Evolutionary conservation across 2,329 filamentous ascomycete genomes (phyloP).

Genomic region (Penicillium palitans): DNA sequence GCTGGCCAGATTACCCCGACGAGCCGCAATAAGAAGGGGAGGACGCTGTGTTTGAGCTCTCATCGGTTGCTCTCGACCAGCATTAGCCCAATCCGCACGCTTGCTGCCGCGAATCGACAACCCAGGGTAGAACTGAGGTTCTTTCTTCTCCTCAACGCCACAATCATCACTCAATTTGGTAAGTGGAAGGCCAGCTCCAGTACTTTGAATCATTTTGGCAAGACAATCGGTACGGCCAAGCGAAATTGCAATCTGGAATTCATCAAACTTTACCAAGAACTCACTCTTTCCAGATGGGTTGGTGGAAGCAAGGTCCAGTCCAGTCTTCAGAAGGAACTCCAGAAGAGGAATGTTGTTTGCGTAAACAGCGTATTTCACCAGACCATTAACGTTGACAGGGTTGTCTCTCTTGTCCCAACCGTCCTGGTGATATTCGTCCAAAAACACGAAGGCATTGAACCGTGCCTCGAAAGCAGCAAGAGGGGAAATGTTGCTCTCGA

Average conservation of each 20-base stretch:
- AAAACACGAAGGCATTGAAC: slow-evolving; percentile 34
- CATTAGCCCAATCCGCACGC: slow-evolving; percentile 70
- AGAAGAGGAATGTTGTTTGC: slow-evolving; percentile 58
- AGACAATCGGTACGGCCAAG: slow-evolving; percentile 38
- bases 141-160: slow-evolving; percentile 63
- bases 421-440: not conserved
- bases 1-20: slow-evolving; percentile 59
- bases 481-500: slow-evolving; percentile 64
- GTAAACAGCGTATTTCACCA: slow-evolving; percentile 51
- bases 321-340: slow-evolving; percentile 59
- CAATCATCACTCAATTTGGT: slow-evolving; percentile 65
- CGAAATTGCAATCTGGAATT: slow-evolving; percentile 46
- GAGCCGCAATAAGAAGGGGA: slow-evolving; percentile 37
- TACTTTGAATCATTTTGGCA: slow-evolving; percentile 63
- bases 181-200: slow-evolving; percentile 69
- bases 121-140: slow-evolving; percentile 73
- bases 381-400: not conserved
- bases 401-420: not conserved
- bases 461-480: slow-evolving; percentile 51
- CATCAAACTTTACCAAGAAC: slow-evolving; percentile 13
- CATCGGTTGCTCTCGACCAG: slow-evolving; percentile 46
- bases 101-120: slow-evolving; percentile 75
- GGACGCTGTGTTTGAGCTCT: slow-evolving; percentile 12
- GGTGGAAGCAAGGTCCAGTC: slow-evolving; percentile 23
- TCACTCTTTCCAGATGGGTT: slow-evolving; percentile 7